Conservation (phyloP, 106 monocot species). For the Xerophyta viscosa region DNA sequence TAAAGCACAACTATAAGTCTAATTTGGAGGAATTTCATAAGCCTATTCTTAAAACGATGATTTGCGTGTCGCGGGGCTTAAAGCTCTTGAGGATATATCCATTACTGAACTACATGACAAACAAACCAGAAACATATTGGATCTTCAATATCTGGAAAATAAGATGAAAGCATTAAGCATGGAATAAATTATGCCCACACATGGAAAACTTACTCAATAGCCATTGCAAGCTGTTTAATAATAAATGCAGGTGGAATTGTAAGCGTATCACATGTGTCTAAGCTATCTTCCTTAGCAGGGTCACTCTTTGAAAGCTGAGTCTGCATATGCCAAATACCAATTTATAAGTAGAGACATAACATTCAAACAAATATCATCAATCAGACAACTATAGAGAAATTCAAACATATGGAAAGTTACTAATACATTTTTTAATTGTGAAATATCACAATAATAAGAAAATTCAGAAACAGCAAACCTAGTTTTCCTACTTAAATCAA, state of each 20-base stretch:
- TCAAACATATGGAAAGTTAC: background rate
- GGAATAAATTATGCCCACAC: background rate
- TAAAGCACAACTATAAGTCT: too few species aligned
- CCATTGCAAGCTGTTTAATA: conserved; percentile 47
- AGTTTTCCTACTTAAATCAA: too few species aligned
- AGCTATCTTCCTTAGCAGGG: background rate
- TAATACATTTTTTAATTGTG: too few species aligned
- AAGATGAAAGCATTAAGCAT: background rate
- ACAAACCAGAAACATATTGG: background rate
- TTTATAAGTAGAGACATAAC: background rate
- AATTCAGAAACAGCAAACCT: too few species aligned
- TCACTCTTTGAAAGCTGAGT: conserved; percentile 24
- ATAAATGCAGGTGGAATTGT: conserved; percentile 35
- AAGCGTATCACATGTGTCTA: conserved; percentile 14
- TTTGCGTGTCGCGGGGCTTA: too few species aligned
- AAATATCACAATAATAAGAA: too few species aligned
- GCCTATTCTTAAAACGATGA: too few species aligned
- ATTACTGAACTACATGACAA: too few species aligned
- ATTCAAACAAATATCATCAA: background rate
- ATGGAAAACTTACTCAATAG: conserved; percentile 46
- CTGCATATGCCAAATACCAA: background rate
- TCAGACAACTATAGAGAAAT: background rate
- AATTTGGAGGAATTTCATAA: too few species aligned
- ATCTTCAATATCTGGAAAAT: too few species aligned
- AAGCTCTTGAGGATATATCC: too few species aligned